phyloP scores from a whole-genome alignment of 148 eudicot species.

The Rhododendron henanense region DNA sequence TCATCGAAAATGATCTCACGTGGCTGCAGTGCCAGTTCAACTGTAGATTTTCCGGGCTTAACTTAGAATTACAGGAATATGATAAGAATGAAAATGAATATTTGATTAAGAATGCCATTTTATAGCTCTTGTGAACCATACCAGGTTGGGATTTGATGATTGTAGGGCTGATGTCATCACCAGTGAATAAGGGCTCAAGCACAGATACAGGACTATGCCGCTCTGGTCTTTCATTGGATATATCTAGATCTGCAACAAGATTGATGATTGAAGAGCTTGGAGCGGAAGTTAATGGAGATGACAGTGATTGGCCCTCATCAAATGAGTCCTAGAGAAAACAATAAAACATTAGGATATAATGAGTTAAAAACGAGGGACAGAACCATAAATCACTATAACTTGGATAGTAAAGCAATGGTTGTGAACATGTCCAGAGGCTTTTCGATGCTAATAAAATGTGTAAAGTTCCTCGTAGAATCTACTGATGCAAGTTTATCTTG shows the following conservation, averaged over 20 bases:
- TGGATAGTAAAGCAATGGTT: background rate
- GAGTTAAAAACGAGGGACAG: background rate
- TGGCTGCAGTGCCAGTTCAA: constrained; percentile 46
- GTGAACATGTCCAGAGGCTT: background rate
- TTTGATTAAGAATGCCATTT: background rate
- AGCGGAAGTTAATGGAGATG: constrained; percentile 41
- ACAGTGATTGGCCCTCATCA: constrained; percentile 33
- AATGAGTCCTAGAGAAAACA: constrained; percentile 38
- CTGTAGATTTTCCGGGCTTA: constrained; percentile 29
- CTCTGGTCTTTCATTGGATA: constrained; percentile 41
- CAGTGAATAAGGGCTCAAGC: constrained; percentile 71
- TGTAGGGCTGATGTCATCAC: constrained; percentile 70
- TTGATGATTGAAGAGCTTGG: constrained; percentile 27
- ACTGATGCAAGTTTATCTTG: background rate
- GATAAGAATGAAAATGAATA: background rate
- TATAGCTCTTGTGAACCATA: constrained; percentile 18
- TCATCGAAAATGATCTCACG: constrained; percentile 61
- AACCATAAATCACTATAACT: background rate
- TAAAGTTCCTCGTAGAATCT: background rate
- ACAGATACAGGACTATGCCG: constrained; percentile 88
- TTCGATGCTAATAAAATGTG: background rate
- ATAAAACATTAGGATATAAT: background rate
- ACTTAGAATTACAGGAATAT: constrained; percentile 13
- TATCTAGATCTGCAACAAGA: constrained; percentile 35
- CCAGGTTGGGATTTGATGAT: constrained; percentile 42